phyloP scores from a whole-genome alignment of 495 filamentous ascomycete genomes.

The Aspergillus affinis region DNA sequence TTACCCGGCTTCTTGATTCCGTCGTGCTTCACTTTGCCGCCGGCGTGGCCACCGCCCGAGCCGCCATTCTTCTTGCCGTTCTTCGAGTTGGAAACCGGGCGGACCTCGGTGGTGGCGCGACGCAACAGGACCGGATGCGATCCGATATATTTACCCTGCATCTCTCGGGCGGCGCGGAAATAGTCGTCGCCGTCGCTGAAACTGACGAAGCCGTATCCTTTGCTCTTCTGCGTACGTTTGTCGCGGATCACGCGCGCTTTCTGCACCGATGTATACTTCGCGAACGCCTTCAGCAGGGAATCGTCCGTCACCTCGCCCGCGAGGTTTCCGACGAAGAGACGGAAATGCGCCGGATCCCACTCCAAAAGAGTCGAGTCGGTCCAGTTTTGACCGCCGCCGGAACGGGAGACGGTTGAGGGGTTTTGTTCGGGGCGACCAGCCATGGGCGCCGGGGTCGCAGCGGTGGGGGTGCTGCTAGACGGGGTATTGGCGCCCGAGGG shows the following conservation, averaged over 20 bases:
- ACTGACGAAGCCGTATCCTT: conserved; percentile 94
- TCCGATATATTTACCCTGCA: conserved; percentile 99
- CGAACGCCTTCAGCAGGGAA: conserved; percentile 88
- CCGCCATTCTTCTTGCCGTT: conserved; percentile 47
- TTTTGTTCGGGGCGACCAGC: conserved; percentile 46
- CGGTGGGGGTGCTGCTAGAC: conserved; percentile 30
- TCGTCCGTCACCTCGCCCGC: conserved; percentile 99
- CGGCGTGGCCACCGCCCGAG: conserved; percentile 28
- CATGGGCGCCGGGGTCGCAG: conserved; percentile 32
- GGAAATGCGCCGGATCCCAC: conserved; percentile 94
- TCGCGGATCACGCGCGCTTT: conserved; percentile 95
- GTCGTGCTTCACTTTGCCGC: conserved; percentile 51
- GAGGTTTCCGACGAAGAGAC: conserved; percentile 93
- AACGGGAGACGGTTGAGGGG: conserved; percentile 74
- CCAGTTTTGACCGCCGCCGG: conserved; percentile 90
- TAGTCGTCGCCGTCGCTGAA: conserved; percentile 95
- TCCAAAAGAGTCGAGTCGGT: conserved; percentile 81
- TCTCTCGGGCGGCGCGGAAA: conserved; percentile 91
- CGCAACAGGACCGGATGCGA: conserved; percentile 87
- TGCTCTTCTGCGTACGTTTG: conserved; percentile 92
- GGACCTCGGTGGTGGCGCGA: conserved; percentile 88
- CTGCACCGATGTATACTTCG: conserved; percentile 80
- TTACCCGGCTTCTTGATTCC: conserved; percentile 79
- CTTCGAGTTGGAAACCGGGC: conserved; percentile 55
- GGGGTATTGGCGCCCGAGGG: conserved; percentile 49